A percentile compares a stretch with the other conserved stretches of the same genome.
Conservation (phyloP, 1,284 basidiomycete species). For the Fomes fomentarius region DNA sequence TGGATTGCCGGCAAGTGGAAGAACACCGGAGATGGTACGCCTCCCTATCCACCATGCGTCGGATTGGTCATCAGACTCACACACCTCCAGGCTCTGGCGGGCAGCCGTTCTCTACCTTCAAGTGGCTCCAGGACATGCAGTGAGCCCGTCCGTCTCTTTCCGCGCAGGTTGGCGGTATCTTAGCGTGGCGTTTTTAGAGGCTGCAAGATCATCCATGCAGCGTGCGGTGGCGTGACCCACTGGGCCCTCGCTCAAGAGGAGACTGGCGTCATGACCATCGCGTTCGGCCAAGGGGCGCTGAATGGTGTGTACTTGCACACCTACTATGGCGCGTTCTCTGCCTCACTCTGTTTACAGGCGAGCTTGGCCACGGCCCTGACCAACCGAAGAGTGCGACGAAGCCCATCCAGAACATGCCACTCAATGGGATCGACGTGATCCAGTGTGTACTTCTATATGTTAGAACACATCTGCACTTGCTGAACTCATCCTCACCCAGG, state of each 20-base stretch:
- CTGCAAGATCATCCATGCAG: conserved; percentile 69
- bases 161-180: conserved; percentile 6
- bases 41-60: conserved; percentile 20
- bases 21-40: conserved; percentile 84
- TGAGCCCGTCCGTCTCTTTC: no score
- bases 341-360: conserved; percentile 44
- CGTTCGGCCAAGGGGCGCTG: conserved; percentile 83
- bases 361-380: conserved; percentile 82
- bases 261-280: conserved; percentile 76
- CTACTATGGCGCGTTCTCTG: background rate
- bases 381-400: conserved; percentile 89
- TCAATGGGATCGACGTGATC: conserved; percentile 78
- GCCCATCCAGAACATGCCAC: conserved; percentile 72
- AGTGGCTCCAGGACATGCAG: conserved; percentile 82
- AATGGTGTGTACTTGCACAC: conserved; percentile 51
- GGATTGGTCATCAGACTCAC: conserved; percentile 6
- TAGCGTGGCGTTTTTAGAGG: conserved; percentile 46
- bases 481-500: conserved; percentile 40
- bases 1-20: conserved; percentile 94
- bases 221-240: conserved; percentile 89
- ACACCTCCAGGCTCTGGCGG: conserved; percentile 67
- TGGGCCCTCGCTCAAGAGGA: conserved; percentile 81
- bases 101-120: conserved; percentile 82
- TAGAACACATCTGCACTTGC: background rate
- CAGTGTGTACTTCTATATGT: conserved; percentile 51